Evolutionary conservation across 2,329 filamentous ascomycete genomes (phyloP).

Genomic region (Malbranchea zuffiana): DNA sequence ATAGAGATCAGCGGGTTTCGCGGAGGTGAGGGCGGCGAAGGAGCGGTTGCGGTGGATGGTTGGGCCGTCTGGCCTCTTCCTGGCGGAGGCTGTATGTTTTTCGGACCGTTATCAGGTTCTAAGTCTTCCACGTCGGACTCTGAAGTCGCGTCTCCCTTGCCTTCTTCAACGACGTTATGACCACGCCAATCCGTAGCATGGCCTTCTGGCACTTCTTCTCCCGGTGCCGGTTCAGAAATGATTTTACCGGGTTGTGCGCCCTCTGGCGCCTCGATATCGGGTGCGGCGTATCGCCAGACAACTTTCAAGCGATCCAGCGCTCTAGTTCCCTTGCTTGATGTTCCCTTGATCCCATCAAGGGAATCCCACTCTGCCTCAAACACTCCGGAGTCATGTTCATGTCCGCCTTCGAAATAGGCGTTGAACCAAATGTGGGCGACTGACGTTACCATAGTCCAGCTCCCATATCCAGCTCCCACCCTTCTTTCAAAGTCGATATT

Average conservation of each 20-base stretch:
- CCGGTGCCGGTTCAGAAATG: constrained; percentile 54
- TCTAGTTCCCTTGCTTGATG: constrained; percentile 65
- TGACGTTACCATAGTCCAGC: constrained; percentile 80
- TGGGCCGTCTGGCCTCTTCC: neutral
- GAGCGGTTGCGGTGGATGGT: neutral
- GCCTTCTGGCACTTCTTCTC: constrained; percentile 60
- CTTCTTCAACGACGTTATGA: constrained; percentile 30
- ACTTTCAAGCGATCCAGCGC: constrained; percentile 75
- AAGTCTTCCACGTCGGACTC: constrained; percentile 3
- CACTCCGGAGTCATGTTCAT: constrained; percentile 56
- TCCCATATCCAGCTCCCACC: constrained; percentile 62
- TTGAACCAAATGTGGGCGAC: constrained; percentile 98
- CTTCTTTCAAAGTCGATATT: constrained; percentile 83
- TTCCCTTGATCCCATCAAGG: constrained; percentile 94
- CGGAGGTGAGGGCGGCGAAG: neutral
- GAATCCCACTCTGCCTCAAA: constrained; percentile 63
- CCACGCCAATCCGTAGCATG: constrained; percentile 66
- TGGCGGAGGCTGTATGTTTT: neutral
- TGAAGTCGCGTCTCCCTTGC: constrained; percentile 2
- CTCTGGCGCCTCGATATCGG: constrained; percentile 19
- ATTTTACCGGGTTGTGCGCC: constrained; percentile 29
- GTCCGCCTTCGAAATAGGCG: constrained; percentile 76
- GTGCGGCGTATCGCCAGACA: constrained; percentile 56
- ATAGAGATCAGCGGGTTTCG: neutral
- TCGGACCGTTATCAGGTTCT: constrained; percentile 2